Conservation (phyloP, 441 rosid genomes). For the Erodium chrysanthum region DNA sequence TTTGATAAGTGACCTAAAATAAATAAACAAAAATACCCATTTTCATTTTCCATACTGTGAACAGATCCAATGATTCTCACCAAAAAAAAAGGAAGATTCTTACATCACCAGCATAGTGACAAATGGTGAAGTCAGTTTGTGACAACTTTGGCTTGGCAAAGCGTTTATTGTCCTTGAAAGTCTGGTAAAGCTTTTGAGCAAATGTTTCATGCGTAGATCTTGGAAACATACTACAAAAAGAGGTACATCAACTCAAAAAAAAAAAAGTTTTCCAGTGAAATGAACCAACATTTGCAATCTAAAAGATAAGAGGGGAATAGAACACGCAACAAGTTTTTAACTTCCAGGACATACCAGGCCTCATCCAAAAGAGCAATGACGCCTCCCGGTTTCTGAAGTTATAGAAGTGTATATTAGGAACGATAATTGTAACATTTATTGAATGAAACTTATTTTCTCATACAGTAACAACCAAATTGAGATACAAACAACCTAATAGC, state of each 20-base stretch:
- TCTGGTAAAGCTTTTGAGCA: conserved; percentile 88
- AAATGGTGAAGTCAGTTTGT: conserved; percentile 74
- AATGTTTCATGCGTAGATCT: conserved; percentile 92
- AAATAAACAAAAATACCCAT: background rate
- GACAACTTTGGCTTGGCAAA: conserved; percentile 93
- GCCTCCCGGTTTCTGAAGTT: conserved; percentile 94
- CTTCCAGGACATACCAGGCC: conserved; percentile 65
- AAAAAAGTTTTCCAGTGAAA: background rate
- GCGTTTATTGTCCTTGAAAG: conserved; percentile 82
- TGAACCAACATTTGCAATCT: background rate
- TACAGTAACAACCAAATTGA: background rate
- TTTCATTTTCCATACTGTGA: conserved; percentile 8
- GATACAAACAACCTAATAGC: background rate
- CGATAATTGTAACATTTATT: conserved; percentile 7
- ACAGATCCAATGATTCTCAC: conserved; percentile 9
- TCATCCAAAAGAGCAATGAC: conserved; percentile 93
- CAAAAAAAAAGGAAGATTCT: conserved; percentile 24
- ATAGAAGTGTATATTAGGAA: conserved; percentile 25
- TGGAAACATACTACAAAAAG: conserved; percentile 76
- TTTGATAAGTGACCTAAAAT: conserved; percentile 86
- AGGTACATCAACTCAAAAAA: conserved; percentile 15
- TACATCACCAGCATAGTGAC: conserved; percentile 98
- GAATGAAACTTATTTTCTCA: conserved; percentile 1
- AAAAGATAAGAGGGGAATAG: conserved; percentile 12
- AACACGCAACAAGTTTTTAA: background rate